Conservation (phyloP, 2,329 filamentous ascomycete genomes). For the Pestalotiopsis sp. region DNA sequence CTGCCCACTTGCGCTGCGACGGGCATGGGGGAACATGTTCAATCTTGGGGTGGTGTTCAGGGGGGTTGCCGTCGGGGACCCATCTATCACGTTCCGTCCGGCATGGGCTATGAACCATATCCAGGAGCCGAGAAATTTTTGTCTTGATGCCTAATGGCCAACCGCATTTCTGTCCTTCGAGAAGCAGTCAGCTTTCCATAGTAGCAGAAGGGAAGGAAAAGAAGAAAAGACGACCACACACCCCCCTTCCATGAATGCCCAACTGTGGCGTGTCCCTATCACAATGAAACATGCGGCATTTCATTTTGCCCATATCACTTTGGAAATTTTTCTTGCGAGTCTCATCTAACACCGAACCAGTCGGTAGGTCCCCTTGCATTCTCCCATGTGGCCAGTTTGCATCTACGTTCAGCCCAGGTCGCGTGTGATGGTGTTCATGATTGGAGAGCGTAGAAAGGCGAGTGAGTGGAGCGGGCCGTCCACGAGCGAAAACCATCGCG, state of each 20-base stretch:
- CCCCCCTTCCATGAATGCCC: not conserved
- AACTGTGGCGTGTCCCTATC: slow-evolving; percentile 4
- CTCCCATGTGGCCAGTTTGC: slow-evolving; percentile 1
- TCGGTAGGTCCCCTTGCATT: not conserved
- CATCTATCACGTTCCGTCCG: not conserved
- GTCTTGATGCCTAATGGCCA: slow-evolving; percentile 1
- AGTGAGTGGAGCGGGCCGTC: not conserved
- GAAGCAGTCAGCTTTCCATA: no score
- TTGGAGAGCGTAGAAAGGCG: not conserved
- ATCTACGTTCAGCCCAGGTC: not conserved
- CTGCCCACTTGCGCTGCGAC: not conserved
- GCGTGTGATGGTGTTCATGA: not conserved
- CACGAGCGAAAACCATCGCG: not conserved
- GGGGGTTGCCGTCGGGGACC: not conserved
- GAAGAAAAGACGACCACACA: not conserved
- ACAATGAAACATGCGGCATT: not conserved
- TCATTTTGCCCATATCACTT: not conserved
- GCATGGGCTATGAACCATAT: not conserved
- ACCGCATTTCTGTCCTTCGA: not conserved
- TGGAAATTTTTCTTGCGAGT: not conserved
- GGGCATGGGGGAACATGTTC: not conserved
- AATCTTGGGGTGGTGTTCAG: not conserved
- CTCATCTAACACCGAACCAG: not conserved
- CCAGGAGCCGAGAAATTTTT: slow-evolving; percentile 1
- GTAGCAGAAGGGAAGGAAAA: not conserved